phyloP scores from a whole-genome alignment of 1,139 yeast species.

The Tardiomyces blankii region DNA sequence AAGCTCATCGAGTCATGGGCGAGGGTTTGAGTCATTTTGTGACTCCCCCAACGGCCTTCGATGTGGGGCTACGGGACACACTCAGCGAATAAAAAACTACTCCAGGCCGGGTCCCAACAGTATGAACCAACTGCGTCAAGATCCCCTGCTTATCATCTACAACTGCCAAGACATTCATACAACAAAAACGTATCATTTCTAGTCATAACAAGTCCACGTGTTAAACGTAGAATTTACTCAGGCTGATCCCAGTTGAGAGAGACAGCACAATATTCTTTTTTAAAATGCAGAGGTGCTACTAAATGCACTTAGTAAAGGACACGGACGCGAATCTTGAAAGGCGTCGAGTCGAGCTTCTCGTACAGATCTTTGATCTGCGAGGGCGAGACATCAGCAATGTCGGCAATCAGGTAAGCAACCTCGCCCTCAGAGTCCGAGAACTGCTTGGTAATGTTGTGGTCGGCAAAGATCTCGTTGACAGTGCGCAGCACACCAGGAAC shows the following conservation, averaged over 20 bases:
- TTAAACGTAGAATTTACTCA: not conserved
- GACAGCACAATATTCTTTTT: not conserved
- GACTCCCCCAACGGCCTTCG: not conserved
- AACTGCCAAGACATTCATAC: too few species aligned
- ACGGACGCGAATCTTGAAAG: slow-evolving; percentile 86
- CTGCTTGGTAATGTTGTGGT: slow-evolving; percentile 95
- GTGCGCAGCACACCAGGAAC: slow-evolving; percentile 98
- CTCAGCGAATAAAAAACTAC: too few species aligned
- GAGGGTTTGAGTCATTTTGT: not conserved
- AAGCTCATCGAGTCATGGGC: not conserved
- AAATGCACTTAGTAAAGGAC: slow-evolving; percentile 51
- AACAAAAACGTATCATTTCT: not conserved
- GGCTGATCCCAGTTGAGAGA: not conserved
- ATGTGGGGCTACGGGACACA: too few species aligned
- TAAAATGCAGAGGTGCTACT: not conserved
- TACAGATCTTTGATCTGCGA: slow-evolving; percentile 77
- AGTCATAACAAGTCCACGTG: not conserved
- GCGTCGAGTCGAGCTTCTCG: slow-evolving; percentile 81
- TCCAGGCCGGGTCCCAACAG: too few species aligned
- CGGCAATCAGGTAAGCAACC: slow-evolving; percentile 97
- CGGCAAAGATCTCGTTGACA: slow-evolving; percentile 89
- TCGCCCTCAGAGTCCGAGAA: slow-evolving; percentile 94
- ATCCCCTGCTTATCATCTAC: too few species aligned
- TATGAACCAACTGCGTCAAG: too few species aligned
- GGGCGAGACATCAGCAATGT: slow-evolving; percentile 75